Conservation (phyloP, 768 basidiomycete species). For the Mycena galericulata region DNA sequence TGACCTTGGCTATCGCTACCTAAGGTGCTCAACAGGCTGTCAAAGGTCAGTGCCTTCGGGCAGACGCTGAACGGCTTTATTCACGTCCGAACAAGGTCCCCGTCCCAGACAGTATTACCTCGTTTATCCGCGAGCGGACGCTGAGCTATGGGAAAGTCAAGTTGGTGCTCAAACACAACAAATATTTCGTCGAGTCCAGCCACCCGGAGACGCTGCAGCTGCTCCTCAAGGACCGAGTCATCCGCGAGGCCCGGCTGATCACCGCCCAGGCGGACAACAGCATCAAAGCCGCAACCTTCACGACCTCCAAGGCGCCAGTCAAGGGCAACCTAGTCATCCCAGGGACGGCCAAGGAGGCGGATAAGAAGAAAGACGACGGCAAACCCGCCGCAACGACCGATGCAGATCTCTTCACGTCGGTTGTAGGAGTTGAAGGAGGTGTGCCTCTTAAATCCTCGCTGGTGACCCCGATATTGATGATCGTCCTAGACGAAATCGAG, state of each 20-base stretch:
- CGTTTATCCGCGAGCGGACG: slow-evolving; percentile 93
- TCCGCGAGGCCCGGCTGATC: slow-evolving; percentile 85
- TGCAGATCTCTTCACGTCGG: slow-evolving; percentile 90
- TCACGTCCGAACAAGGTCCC: slow-evolving; percentile 73
- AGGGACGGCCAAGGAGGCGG: slow-evolving; percentile 81
- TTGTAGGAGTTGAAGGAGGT: slow-evolving; percentile 95
- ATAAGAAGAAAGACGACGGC: slow-evolving; percentile 73
- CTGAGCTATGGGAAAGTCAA: slow-evolving; percentile 98
- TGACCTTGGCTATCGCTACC: slow-evolving; percentile 45
- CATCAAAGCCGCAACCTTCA: slow-evolving; percentile 81
- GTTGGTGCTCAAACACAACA: slow-evolving; percentile 97
- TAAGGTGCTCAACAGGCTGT: slow-evolving; percentile 84
- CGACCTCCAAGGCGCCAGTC: slow-evolving; percentile 84
- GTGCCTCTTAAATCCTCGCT: slow-evolving; percentile 38
- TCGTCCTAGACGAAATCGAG: slow-evolving; percentile 87
- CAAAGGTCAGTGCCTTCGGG: slow-evolving; percentile 64
- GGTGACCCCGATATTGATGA: neutral
- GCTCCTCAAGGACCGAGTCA: slow-evolving; percentile 87
- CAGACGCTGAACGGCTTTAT: slow-evolving; percentile 10
- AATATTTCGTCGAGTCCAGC: slow-evolving; percentile 95
- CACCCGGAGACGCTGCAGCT: slow-evolving; percentile 93
- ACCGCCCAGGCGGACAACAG: slow-evolving; percentile 77
- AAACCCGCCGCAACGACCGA: slow-evolving; percentile 56
- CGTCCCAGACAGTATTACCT: slow-evolving; percentile 86
- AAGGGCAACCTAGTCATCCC: slow-evolving; percentile 89